These are phyloP conservation scores for Hypericum perforatum DNA, from an alignment of 345 rosid species.

Conservation along the genomic window DNA sequence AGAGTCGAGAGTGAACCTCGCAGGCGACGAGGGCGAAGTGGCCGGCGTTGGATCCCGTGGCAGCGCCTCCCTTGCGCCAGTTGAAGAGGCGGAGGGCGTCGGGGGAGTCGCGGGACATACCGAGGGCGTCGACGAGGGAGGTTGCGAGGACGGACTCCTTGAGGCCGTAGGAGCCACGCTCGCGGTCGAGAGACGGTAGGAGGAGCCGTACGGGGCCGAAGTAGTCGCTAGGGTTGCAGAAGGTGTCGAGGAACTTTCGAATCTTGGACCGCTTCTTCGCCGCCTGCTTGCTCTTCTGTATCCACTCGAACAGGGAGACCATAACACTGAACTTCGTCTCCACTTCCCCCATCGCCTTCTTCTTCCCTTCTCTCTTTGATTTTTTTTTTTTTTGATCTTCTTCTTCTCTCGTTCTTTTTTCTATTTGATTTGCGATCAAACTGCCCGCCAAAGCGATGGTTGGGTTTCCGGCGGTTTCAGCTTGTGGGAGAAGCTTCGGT, in stretches of 20 bases:
- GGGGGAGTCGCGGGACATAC: conserved; percentile 75
- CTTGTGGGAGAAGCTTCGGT: too few relatives aligned
- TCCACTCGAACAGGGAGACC: conserved; percentile 82
- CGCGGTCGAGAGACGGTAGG: conserved; percentile 77
- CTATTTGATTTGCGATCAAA: not conserved
- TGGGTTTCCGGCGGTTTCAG: too few relatives aligned
- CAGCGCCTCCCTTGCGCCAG: conserved; percentile 92
- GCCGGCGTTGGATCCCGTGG: conserved; percentile 68
- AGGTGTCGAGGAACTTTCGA: conserved; percentile 78
- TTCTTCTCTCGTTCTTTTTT: not conserved
- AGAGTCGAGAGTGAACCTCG: conserved; percentile 31
- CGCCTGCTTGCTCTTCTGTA: conserved; percentile 57
- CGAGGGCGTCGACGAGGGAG: conserved; percentile 76
- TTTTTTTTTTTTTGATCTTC: not conserved
- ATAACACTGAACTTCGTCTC: conserved; percentile 55
- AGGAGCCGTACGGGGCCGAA: conserved; percentile 67
- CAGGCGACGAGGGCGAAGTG: conserved; percentile 66
- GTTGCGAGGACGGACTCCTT: conserved; percentile 89
- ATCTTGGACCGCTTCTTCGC: conserved; percentile 77
- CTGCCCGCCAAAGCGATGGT: too few relatives aligned
- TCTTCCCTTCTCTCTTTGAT: not conserved
- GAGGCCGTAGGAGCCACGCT: conserved; percentile 83
- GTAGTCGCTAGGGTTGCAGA: conserved; percentile 61
- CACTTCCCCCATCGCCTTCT: not conserved
- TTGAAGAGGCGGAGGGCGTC: conserved; percentile 82